Conservation (phyloP, 495 filamentous ascomycete species). For the Hypoxylon subgilvum region DNA sequence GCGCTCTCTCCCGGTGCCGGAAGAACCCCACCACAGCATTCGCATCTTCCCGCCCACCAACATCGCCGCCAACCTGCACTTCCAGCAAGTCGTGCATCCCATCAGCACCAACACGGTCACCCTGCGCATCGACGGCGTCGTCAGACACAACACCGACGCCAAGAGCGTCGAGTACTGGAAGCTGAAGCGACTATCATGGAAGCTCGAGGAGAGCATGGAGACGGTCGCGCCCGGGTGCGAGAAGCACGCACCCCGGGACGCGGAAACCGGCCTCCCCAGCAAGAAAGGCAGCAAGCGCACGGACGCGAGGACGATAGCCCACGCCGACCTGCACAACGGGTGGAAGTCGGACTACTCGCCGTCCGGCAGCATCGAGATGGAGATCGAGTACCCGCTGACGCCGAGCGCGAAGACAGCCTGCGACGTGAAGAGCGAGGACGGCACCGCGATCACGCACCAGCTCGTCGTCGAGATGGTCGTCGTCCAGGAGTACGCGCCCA, state of each 20-base stretch:
- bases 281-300: constrained; percentile 80
- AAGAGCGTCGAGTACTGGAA: constrained; percentile 74
- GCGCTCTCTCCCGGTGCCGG: constrained; percentile 68
- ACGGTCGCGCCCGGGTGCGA: constrained; percentile 81
- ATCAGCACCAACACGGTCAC: constrained; percentile 81
- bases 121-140: constrained; percentile 80
- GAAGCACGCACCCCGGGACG: constrained; percentile 73
- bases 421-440: constrained; percentile 78
- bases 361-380: constrained; percentile 75
- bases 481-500: constrained; percentile 83
- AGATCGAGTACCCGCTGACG: constrained; percentile 75
- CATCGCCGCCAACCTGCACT: constrained; percentile 79
- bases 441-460: constrained; percentile 78
- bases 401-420: constrained; percentile 61
- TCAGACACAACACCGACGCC: constrained; percentile 63
- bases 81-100: constrained; percentile 83
- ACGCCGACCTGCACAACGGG: constrained; percentile 77
- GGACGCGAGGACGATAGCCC: constrained; percentile 75
- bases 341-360: constrained; percentile 94
- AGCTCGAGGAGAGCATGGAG: constrained; percentile 83
- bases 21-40: constrained; percentile 75
- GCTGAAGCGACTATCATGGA: constrained; percentile 88
- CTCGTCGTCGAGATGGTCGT: constrained; percentile 94
- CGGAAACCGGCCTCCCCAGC: constrained; percentile 41
- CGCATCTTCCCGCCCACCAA: constrained; percentile 97